Base-by-base conservation (phyloP, 2,329 filamentous ascomycete species). In the Atkinsonella hypoxylon region DNA sequence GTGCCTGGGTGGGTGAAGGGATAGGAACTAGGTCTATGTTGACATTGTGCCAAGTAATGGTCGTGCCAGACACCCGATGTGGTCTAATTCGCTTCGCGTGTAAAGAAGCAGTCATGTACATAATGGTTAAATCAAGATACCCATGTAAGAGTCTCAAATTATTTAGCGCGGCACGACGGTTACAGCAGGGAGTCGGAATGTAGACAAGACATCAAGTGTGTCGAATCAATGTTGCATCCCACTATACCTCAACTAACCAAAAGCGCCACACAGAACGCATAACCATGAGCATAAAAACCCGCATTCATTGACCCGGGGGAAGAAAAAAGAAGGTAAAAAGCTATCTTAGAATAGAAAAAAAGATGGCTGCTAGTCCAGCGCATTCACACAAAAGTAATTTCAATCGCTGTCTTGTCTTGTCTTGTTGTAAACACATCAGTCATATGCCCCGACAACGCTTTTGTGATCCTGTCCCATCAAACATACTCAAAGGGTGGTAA, bases 1-100 rank as follows among this genome's bases (percentile, higher is more conserved):
- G 82, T 90, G 38, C 83, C 86, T 0, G 88, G 87, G 0, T 93
- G 86, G 87, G 86, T 89, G 9, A 78, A 75, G 56, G 68, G 58
- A 18, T 66, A 50, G 61, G 12, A 30, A 40, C 34, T 8, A 6
- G 9, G 20, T 31, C 20, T 8, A 9, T 15, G 5, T 26, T 42
- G 4, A 20, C 18, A 7, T 22, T 13, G 36, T 4, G 18, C 8
- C 7, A 12, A 15, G 3, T 5, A 36, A 36, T 12, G 11, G 26
- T 9, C 34, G 10, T 10, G 10, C 34, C 8, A 17, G n/a, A 11
- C 39, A 15, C 5, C 3, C 9, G 36, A n/a, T 36, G 4, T 31
- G 7, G n/a, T 20, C 18, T 4, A 31, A n/a, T 31, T 0, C 3
- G 7, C 20, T 31, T 0, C 3, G 7, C 20, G 39, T 39, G 9